Evolutionary conservation across 257 asterid genomes (phyloP).

Genomic region (Lavandula angustifolia): DNA sequence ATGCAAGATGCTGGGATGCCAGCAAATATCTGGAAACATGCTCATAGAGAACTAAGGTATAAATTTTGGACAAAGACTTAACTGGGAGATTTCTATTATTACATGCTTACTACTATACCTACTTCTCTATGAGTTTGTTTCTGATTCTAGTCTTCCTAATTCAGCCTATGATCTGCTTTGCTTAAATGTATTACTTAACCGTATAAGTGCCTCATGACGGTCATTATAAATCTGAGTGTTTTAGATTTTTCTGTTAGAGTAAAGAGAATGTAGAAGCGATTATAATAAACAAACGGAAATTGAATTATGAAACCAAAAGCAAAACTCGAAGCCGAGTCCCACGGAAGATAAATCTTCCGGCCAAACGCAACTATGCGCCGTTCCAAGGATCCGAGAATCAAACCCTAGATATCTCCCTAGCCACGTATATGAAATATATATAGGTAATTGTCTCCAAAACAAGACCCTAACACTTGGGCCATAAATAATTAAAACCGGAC

Average conservation of each 20-base stretch:
- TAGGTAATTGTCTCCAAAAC: no score
- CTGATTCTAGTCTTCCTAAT: slow-evolving; percentile 15
- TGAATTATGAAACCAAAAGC: no score
- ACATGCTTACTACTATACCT: slow-evolving; percentile 9
- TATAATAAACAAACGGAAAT: slow-evolving; percentile 40
- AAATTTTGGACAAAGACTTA: slow-evolving; percentile 19
- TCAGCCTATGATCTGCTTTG: slow-evolving; percentile 22
- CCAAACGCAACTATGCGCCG: no score
- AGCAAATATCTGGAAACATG: slow-evolving; percentile 90
- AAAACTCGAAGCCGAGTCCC: no score
- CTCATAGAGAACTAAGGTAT: slow-evolving; percentile 91
- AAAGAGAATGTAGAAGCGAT: no score
- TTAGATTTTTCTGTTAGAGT: slow-evolving; percentile 4
- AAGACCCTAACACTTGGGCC: no score
- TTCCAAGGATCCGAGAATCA: no score
- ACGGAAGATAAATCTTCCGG: no score
- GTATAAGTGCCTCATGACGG: slow-evolving; percentile 7
- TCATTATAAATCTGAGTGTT: slow-evolving; percentile 7
- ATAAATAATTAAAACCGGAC: no score
- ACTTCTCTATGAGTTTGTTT: slow-evolving; percentile 19
- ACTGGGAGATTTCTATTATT: slow-evolving; percentile 8
- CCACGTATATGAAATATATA: no score
- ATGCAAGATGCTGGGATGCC: slow-evolving; percentile 98
- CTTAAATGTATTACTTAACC: slow-evolving; percentile 7
- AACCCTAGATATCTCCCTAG: no score